These are phyloP conservation scores for Globisporangium sylvaticum DNA, from an alignment of 352 stramenopile species.

Conservation along the genomic window DNA sequence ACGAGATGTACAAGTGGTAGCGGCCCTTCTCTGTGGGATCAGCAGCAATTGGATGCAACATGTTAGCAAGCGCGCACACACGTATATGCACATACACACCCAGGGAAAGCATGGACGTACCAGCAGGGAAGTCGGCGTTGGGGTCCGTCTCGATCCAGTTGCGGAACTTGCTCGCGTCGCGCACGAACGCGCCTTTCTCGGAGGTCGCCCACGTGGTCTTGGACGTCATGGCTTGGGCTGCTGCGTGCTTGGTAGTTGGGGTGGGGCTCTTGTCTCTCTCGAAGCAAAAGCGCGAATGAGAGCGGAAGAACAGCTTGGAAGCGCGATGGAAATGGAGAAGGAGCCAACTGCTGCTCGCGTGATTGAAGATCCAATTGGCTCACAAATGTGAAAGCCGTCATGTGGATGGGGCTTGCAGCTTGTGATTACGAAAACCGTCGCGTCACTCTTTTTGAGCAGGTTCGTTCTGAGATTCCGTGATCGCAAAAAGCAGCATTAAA, in stretches of 20 bases:
- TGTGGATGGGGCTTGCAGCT: background rate
- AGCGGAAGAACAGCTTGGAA: background rate
- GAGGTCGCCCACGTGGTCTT: conserved; percentile 64
- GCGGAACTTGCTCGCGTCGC: conserved; percentile 72
- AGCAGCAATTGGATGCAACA: background rate
- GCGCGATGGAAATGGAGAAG: background rate
- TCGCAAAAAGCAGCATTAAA: background rate
- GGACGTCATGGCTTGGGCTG: conserved; percentile 43
- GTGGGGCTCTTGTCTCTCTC: background rate
- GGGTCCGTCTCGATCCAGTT: conserved; percentile 66
- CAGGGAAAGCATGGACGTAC: background rate
- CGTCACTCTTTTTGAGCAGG: background rate
- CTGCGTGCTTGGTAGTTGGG: background rate
- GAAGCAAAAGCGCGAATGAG: conserved; percentile 17
- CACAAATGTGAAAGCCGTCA: background rate
- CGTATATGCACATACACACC: background rate
- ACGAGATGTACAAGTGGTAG: conserved; percentile 96
- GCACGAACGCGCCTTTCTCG: conserved; percentile 66
- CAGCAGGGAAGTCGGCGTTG: conserved; percentile 62
- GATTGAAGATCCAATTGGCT: background rate
- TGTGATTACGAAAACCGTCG: conserved; percentile 8
- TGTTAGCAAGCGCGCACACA: background rate
- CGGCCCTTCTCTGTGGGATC: conserved; percentile 29
- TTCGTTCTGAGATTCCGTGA: background rate
- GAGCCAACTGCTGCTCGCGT: background rate